Conservation (phyloP, 768 basidiomycete genomes). For the Suillus alpinus region DNA sequence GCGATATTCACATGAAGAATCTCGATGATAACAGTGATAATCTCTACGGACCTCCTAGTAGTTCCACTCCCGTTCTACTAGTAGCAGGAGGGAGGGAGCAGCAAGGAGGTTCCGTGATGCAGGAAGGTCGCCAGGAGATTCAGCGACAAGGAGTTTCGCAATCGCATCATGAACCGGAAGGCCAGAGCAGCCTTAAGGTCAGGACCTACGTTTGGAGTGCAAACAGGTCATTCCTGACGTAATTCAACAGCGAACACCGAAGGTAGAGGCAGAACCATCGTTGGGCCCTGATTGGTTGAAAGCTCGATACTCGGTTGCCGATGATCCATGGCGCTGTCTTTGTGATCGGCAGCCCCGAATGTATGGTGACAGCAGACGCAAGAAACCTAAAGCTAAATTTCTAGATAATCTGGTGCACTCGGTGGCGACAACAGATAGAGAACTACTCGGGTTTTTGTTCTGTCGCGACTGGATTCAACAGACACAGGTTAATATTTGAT, state of each 20-base stretch:
- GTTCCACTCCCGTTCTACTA: no score
- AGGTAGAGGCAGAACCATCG: background rate
- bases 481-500: background rate
- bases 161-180: slow-evolving; percentile 9
- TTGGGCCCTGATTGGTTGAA: background rate
- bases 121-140: background rate
- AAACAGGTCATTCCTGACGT: background rate
- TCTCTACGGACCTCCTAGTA: background rate
- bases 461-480: background rate
- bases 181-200: background rate
- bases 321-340: background rate
- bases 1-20: background rate
- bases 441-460: background rate
- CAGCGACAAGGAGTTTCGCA: slow-evolving; percentile 14
- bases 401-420: background rate
- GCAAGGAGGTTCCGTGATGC: background rate
- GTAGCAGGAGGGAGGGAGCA: background rate
- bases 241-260: background rate
- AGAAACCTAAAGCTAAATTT: background rate
- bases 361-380: background rate
- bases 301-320: background rate
- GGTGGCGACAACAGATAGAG: background rate
- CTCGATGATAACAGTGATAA: background rate
- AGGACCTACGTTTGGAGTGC: background rate
- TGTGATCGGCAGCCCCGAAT: background rate